These are phyloP conservation scores for Leishmania tarentolae DNA, from an alignment of 208 protist species.

Conservation along the genomic window DNA sequence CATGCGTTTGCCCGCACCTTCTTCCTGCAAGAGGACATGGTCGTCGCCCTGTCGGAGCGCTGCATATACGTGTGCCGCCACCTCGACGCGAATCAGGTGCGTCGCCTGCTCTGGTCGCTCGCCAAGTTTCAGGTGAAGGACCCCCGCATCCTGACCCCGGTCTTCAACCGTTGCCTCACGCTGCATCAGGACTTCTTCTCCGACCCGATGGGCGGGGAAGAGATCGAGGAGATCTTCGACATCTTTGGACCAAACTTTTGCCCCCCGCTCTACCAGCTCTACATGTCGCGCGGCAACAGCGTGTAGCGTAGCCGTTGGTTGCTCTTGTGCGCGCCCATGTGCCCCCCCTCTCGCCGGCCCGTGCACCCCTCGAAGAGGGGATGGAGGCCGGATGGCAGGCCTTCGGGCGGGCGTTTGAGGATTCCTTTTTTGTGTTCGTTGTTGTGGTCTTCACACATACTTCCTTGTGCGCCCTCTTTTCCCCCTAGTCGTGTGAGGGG, in stretches of 20 bases:
- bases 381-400: background rate
- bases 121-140: constrained; percentile 90
- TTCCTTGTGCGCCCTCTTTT: background rate
- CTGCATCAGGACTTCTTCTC: constrained; percentile 91
- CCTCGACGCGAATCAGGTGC: constrained; percentile 80
- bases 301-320: background rate
- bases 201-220: constrained; percentile 88
- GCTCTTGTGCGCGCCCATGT: constrained; percentile 1
- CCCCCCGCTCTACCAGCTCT: constrained; percentile 88
- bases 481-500: background rate
- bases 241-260: constrained; percentile 84
- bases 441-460: constrained; percentile 5
- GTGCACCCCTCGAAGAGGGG: constrained; percentile 4
- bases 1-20: constrained; percentile 89
- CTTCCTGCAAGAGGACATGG: constrained; percentile 91
- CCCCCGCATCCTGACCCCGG: constrained; percentile 76
- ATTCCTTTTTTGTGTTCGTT: background rate
- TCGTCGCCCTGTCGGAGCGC: constrained; percentile 85
- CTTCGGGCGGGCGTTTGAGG: background rate
- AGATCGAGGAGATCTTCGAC: constrained; percentile 93
- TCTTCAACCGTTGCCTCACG: constrained; percentile 89
- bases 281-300: constrained; percentile 77
- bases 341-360: background rate
- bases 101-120: constrained; percentile 86
- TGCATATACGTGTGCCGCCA: constrained; percentile 81